These are phyloP conservation scores for Aureobasidium mangrovei DNA, from an alignment of 2,329 filamentous ascomycete species.

Conservation along the genomic window DNA sequence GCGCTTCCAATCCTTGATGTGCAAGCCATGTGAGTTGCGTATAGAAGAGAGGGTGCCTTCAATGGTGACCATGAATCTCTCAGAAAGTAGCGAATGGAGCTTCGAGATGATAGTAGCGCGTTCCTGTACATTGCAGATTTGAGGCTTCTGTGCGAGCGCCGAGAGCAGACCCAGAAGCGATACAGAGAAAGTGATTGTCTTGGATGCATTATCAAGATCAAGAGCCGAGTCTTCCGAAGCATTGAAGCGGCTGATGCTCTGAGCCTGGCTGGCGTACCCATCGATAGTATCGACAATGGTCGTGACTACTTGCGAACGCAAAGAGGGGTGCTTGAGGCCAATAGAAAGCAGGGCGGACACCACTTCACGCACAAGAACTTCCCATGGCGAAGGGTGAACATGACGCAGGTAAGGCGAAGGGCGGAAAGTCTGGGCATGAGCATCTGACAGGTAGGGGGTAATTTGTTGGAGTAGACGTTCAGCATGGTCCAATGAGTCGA, in stretches of 20 bases:
- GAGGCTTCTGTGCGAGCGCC: slow-evolving; percentile 65
- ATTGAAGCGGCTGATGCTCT: background rate
- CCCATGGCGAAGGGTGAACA: slow-evolving; percentile 81
- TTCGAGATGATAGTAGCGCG: slow-evolving; percentile 64
- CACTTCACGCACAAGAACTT: slow-evolving; percentile 69
- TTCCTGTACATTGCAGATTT: slow-evolving; percentile 72
- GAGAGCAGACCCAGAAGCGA: slow-evolving; percentile 87
- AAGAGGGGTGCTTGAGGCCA: slow-evolving; percentile 59
- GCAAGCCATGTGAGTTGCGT: slow-evolving; percentile 63
- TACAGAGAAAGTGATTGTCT: slow-evolving; percentile 62
- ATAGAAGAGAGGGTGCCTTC: slow-evolving; percentile 88
- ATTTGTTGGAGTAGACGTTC: slow-evolving; percentile 71
- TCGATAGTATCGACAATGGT: slow-evolving; percentile 65
- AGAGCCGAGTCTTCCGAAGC: background rate
- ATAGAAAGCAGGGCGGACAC: slow-evolving; percentile 74
- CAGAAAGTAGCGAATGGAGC: slow-evolving; percentile 66
- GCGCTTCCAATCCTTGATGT: slow-evolving; percentile 79
- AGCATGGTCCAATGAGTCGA: slow-evolving; percentile 63
- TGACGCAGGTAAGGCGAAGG: slow-evolving; percentile 74
- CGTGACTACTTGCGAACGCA: slow-evolving; percentile 58
- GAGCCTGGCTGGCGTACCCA: slow-evolving; percentile 1
- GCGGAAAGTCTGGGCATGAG: slow-evolving; percentile 67
- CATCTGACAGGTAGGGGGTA: slow-evolving; percentile 75
- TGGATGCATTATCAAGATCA: slow-evolving; percentile 42
- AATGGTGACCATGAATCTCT: slow-evolving; percentile 74